Percentiles rank a stretch among this genome's conserved stretches.
phyloP scores from a whole-genome alignment of 441 rosid genomes.

The Erodium chrysanthum region DNA sequence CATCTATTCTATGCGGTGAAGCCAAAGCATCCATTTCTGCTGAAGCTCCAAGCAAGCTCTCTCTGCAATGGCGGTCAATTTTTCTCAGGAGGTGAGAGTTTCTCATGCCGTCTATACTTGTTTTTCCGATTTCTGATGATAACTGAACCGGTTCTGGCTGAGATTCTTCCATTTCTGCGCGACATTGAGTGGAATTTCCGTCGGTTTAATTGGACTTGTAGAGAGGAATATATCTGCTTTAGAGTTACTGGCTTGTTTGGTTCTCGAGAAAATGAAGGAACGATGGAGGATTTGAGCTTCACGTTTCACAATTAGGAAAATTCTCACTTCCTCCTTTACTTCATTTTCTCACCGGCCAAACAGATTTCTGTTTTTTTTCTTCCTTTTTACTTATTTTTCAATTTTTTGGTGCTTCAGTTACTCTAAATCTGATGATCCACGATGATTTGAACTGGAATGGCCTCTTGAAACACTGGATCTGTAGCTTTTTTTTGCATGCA shows the following conservation, averaged over 20 bases:
- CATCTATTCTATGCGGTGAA: not conserved
- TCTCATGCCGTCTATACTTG: not conserved
- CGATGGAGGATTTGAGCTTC: not conserved
- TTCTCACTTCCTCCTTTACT: not conserved
- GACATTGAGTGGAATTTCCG: not conserved
- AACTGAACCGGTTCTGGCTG: not conserved
- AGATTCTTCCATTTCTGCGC: not conserved
- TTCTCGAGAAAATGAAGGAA: not conserved
- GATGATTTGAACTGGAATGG: not conserved
- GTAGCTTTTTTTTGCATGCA: not conserved
- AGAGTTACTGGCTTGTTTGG: not conserved
- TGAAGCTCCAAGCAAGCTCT: not conserved
- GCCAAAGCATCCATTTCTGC: not conserved
- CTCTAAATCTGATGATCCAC: not conserved
- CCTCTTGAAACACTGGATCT: constrained; percentile 7
- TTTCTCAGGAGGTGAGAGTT: constrained; percentile 31
- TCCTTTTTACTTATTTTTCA: too few species aligned
- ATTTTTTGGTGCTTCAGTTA: not conserved
- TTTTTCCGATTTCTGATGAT: not conserved
- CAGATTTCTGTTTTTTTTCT: too few species aligned
- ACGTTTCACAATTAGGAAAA: not conserved
- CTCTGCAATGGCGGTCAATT: constrained; percentile 25
- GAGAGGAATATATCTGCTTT: not conserved
- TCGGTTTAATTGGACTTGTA: not conserved
- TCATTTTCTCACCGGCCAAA: too few species aligned